Evolutionary conservation across 352 stramenopile species (phyloP).

Genomic region (Globisporangium heterothallicum): DNA sequence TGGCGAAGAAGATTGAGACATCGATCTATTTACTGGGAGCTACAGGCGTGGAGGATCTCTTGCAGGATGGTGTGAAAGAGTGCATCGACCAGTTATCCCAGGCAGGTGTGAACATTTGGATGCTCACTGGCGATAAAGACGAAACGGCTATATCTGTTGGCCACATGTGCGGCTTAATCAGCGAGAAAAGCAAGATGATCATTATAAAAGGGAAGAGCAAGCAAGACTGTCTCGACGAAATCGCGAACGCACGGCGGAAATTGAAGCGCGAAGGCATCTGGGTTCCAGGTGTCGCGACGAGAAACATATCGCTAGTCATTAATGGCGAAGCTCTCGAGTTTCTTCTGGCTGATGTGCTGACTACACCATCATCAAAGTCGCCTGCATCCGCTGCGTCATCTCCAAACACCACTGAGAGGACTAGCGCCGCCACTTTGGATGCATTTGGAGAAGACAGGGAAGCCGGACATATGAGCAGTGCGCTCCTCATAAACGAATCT

Average conservation of each 20-base stretch:
- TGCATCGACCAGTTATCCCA: slow-evolving; percentile 93
- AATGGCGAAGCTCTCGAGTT: slow-evolving; percentile 78
- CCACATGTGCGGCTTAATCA: slow-evolving; percentile 93
- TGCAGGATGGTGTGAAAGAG: slow-evolving; percentile 95
- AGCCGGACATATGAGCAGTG: slow-evolving; percentile 3
- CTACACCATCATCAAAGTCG: slow-evolving; percentile 4
- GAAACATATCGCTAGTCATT: slow-evolving; percentile 76
- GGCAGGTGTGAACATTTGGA: slow-evolving; percentile 98
- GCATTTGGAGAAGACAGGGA: slow-evolving; percentile 22
- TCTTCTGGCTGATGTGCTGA: slow-evolving; percentile 41
- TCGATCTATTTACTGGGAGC: slow-evolving; percentile 90
- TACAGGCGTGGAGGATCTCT: slow-evolving; percentile 96
- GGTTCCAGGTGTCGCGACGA: slow-evolving; percentile 65
- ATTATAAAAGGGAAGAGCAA: slow-evolving; percentile 81
- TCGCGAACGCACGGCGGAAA: slow-evolving; percentile 64
- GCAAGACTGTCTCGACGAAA: slow-evolving; percentile 77
- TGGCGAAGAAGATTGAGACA: slow-evolving; percentile 70
- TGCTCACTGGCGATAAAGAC: slow-evolving; percentile 99
- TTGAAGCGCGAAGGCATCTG: slow-evolving; percentile 76
- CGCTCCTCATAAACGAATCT: slow-evolving; percentile 25
- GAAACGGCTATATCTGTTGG: slow-evolving; percentile 99
- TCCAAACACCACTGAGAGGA: slow-evolving; percentile 10
- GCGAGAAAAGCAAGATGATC: slow-evolving; percentile 69
- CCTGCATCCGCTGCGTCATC: background rate
- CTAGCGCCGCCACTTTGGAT: slow-evolving; percentile 16